Conservation (phyloP, 2,329 filamentous ascomycete genomes). For the Colletotrichum echinochloae region DNA sequence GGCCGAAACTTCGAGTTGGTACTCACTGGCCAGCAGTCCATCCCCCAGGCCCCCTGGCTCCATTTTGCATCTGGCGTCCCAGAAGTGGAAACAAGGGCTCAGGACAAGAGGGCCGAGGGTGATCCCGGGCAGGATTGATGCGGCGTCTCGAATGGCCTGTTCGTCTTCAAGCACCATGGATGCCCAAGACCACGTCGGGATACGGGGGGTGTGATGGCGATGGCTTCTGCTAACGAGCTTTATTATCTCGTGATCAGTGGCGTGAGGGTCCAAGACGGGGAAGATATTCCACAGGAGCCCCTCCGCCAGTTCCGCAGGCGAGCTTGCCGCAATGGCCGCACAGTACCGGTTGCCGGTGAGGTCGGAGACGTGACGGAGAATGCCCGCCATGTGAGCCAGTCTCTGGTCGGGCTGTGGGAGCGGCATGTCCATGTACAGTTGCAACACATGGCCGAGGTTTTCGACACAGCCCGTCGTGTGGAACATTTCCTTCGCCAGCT, state of each 20-base stretch:
- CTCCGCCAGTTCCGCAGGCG: background rate
- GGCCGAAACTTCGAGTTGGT: background rate
- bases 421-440: background rate
- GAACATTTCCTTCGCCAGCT: background rate
- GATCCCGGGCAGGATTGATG: background rate
- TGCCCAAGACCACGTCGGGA: constrained; percentile 31
- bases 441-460: background rate
- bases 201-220: constrained; percentile 6
- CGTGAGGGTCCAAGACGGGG: background rate
- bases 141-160: background rate
- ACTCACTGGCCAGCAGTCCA: background rate
- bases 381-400: background rate
- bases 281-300: constrained; percentile 11
- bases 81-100: background rate
- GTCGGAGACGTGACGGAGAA: background rate
- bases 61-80: background rate
- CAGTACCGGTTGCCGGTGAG: background rate
- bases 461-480: too few relatives aligned
- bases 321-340: background rate
- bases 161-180: constrained; percentile 15
- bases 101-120: background rate
- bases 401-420: background rate
- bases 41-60: background rate
- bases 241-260: too few relatives aligned
- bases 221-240: background rate